These are phyloP conservation scores for Heteromeles arbutifolia DNA, from an alignment of 306 rosid genomes.

Conservation along the genomic window DNA sequence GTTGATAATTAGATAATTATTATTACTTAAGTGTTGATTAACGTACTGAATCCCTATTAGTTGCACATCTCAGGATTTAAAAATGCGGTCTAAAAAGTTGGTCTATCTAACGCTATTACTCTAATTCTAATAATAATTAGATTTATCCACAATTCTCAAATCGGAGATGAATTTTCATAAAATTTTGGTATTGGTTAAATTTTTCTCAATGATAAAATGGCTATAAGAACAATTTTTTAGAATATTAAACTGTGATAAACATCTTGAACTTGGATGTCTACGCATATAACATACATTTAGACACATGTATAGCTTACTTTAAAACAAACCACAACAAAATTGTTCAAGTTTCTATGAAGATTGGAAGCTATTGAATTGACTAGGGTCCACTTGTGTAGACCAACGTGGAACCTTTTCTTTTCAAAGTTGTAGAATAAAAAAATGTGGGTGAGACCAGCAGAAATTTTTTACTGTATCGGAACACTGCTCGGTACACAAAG, in stretches of 20 bases:
- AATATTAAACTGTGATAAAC: background rate
- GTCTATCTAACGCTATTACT: too few relatives aligned
- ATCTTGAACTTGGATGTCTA: background rate
- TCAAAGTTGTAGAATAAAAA: too few relatives aligned
- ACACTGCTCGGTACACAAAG: fast-evolving
- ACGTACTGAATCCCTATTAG: too few relatives aligned
- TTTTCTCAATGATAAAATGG: background rate
- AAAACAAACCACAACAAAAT: background rate
- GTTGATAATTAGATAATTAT: too few relatives aligned
- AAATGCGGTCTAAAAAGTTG: too few relatives aligned
- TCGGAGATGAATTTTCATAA: background rate
- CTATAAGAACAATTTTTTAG: background rate
- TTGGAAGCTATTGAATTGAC: background rate
- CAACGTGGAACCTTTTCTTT: background rate
- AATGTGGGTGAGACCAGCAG: too few relatives aligned
- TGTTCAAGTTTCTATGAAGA: background rate
- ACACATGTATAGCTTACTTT: too few relatives aligned
- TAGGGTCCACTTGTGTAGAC: background rate
- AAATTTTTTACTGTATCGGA: too few relatives aligned
- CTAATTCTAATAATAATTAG: too few relatives aligned
- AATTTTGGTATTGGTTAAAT: background rate
- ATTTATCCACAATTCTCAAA: background rate
- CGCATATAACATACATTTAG: background rate
- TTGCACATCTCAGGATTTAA: too few relatives aligned
- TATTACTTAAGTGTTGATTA: too few relatives aligned